phyloP scores from a whole-genome alignment of 768 basidiomycete species.

The Boletales sp. region DNA sequence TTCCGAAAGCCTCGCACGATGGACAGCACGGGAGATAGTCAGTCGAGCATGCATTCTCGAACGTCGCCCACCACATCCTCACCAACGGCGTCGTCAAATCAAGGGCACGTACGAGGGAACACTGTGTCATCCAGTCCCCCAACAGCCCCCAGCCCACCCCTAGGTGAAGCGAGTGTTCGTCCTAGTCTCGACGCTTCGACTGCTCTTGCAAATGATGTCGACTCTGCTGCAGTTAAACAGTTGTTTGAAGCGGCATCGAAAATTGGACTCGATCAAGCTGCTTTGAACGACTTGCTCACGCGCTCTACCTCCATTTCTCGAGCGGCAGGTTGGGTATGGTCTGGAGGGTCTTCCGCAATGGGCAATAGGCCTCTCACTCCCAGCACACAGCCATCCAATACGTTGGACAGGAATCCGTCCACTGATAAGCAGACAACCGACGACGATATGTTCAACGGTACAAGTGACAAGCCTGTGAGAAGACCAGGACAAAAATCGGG shows the following conservation, averaged over 20 bases:
- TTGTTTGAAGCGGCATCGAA: constrained; percentile 73
- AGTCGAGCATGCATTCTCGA: constrained; percentile 29
- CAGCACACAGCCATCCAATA: constrained; percentile 11
- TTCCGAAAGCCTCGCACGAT: constrained; percentile 47
- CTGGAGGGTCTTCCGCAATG: constrained; percentile 20
- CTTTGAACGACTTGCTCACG: constrained; percentile 64
- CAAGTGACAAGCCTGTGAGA: constrained; percentile 28
- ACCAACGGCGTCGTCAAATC: constrained; percentile 31
- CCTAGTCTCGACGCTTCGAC: constrained; percentile 24
- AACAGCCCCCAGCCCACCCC: neutral
- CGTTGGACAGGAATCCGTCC: constrained; percentile 10
- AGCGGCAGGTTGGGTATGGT: constrained; percentile 41
- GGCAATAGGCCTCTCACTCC: constrained; percentile 22
- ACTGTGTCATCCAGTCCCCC: constrained; percentile 23
- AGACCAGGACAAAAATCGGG: constrained; percentile 22
- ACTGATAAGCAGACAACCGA: constrained; percentile 26
- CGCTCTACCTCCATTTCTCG: constrained; percentile 69
- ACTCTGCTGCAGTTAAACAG: constrained; percentile 60
- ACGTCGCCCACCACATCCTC: constrained; percentile 34
- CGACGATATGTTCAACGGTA: constrained; percentile 30
- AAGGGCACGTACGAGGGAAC: constrained; percentile 32
- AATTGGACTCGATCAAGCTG: constrained; percentile 71
- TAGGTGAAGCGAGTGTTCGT: constrained; percentile 16
- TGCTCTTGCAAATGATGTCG: constrained; percentile 27
- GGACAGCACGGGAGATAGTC: constrained; percentile 26